Evolutionary conservation across 2,329 filamentous ascomycete genomes (phyloP), one percentile per base, ranked within the genome.

Genomic region (Verticillium nubilum): DNA sequence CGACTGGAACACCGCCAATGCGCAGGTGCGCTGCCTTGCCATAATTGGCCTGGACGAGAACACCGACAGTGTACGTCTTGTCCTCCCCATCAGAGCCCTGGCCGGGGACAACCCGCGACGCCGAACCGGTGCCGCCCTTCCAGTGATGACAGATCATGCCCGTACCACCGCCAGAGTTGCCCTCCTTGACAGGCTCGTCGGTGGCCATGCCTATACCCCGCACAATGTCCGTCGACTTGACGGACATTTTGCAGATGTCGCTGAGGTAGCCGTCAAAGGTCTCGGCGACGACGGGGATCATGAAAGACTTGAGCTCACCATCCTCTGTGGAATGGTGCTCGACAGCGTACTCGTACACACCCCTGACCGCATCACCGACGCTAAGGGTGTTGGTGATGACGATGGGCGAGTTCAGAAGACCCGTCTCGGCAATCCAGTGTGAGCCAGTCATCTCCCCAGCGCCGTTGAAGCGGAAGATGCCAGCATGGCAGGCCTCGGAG

Each of bases 91-190:
- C 66, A n/a, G 66, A 69, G n/a, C 65, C 66, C 3, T 66, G 68
- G 1, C 68, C 70, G 2, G 73, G 70, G n/a, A 89, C 78, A 7
- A 84, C 63, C 26, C 87, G 79, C 54, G 80, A 86, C 64, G 81
- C 81, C 0, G 80, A 86, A 1, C 86, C 86, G 0, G 86, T 90
- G 0, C 87, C 86, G 35, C 85, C 87, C 68, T 89, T 88, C 74
- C 85, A 87, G 63, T 80, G 80, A 66, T 88, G 84, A 66, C 84
- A 87, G 37, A 85, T 78, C 85, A 89, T 88, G 15, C 86, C 86
- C 0, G 86, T 86, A n/a, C 87, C 87, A 19, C 87, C 87, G 3
- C 87, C 87, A 1, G 80, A 80, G 64, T 84, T 85, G 0, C 87
- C 87, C 70, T 90, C 86, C 2, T 72, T 71, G 1, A 89, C 85